Conservation (phyloP, 2,329 filamentous ascomycete species). For the Dothiorella sarmentorum region DNA sequence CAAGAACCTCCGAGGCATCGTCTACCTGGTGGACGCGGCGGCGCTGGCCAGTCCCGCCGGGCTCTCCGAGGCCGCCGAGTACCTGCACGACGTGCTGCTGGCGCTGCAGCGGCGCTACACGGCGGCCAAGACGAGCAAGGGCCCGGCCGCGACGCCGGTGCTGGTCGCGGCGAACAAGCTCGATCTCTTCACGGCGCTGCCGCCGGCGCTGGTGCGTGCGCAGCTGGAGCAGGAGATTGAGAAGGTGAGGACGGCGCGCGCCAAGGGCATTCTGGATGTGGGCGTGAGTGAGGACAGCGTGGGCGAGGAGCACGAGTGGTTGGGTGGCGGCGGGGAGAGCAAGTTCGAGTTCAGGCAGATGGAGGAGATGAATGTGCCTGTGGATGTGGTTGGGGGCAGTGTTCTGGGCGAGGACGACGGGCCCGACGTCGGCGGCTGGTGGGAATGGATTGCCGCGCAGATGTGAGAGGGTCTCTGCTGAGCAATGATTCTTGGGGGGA, state of each 20-base stretch:
- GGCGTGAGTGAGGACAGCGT: slow-evolving; percentile 64
- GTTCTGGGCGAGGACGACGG: slow-evolving; percentile 59
- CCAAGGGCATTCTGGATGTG: slow-evolving; percentile 78
- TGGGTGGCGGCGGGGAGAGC: slow-evolving; percentile 75
- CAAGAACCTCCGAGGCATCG: slow-evolving; percentile 60
- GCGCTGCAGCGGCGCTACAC: slow-evolving; percentile 71
- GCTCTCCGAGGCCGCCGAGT: slow-evolving; percentile 72
- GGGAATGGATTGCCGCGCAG: slow-evolving; percentile 80
- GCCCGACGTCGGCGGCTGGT: slow-evolving; percentile 78
- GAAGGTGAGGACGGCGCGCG: slow-evolving; percentile 68
- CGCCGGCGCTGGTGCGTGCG: slow-evolving; percentile 68
- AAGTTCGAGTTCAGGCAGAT: slow-evolving; percentile 78
- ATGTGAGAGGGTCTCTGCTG: slow-evolving; percentile 46
- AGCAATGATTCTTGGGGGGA: background rate
- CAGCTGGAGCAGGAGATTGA: slow-evolving; percentile 78
- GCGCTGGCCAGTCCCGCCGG: slow-evolving; percentile 33
- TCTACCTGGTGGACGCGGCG: slow-evolving; percentile 88
- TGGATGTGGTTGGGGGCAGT: slow-evolving; percentile 75
- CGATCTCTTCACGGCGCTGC: slow-evolving; percentile 90
- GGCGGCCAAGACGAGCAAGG: slow-evolving; percentile 54
- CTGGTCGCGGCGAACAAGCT: slow-evolving; percentile 92
- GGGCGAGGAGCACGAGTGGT: slow-evolving; percentile 59
- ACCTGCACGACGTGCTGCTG: slow-evolving; percentile 86
- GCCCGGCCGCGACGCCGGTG: slow-evolving; percentile 62
- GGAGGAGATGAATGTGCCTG: slow-evolving; percentile 74